These are phyloP conservation scores for Cerrena zonata DNA, from an alignment of 1,284 basidiomycete species.

Conservation along the genomic window DNA sequence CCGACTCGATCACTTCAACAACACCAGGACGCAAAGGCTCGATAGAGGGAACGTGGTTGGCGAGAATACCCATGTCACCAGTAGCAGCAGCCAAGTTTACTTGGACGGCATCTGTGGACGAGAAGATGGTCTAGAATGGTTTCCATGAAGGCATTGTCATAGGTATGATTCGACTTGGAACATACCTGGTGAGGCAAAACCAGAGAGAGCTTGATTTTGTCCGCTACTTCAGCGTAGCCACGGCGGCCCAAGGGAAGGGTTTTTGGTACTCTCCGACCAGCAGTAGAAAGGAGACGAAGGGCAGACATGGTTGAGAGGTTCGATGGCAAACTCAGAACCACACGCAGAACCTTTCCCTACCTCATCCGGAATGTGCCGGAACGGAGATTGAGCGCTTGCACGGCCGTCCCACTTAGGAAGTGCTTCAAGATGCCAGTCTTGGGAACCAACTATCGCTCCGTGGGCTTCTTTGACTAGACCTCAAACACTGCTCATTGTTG, in stretches of 20 bases:
- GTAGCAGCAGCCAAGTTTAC: conserved; percentile 89
- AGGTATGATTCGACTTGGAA: conserved; percentile 20
- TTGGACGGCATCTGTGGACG: conserved; percentile 83
- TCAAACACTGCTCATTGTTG: too few species aligned
- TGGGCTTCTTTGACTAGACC: too few species aligned
- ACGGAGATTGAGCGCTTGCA: not conserved
- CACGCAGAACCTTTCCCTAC: conserved; percentile 1
- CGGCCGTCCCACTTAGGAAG: not conserved
- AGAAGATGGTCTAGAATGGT: conserved; percentile 70
- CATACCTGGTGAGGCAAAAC: conserved; percentile 89
- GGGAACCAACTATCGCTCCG: too few species aligned
- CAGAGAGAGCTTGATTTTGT: conserved; percentile 85
- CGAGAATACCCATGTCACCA: conserved; percentile 98
- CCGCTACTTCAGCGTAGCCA: conserved; percentile 82
- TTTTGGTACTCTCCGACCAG: conserved; percentile 54
- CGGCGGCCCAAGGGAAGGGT: conserved; percentile 54
- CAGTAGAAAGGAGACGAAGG: conserved; percentile 62
- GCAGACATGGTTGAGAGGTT: conserved; percentile 54
- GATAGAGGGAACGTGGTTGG: conserved; percentile 92
- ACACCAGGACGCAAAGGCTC: conserved; percentile 90
- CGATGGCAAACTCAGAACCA: conserved; percentile 6
- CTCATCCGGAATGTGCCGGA: conserved; percentile 13
- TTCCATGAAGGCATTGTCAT: conserved; percentile 9
- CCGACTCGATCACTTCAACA: conserved; percentile 84
- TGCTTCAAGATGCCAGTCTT: too few species aligned